phyloP scores from a whole-genome alignment of 2,329 filamentous ascomycete species.

The Fusarium pseudocircinatum region DNA sequence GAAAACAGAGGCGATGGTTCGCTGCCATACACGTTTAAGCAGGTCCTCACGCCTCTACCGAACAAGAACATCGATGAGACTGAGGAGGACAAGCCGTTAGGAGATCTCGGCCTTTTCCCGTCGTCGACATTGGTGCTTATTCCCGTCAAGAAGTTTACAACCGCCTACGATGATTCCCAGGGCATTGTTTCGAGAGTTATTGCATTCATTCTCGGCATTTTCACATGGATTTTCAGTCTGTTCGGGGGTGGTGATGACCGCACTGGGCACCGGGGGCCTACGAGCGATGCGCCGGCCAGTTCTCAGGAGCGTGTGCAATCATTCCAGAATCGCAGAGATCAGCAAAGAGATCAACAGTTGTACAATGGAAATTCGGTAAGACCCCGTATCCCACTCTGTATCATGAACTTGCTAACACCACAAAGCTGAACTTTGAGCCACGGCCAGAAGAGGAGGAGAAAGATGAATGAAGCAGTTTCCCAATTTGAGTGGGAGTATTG shows the following conservation, averaged over 20 bases:
- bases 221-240: slow-evolving; percentile 50
- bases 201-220: slow-evolving; percentile 45
- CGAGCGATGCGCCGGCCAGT: slow-evolving; percentile 10
- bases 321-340: slow-evolving; percentile 60
- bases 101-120: slow-evolving; percentile 77
- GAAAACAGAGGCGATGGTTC: slow-evolving; percentile 64
- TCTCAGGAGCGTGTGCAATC: slow-evolving; percentile 42
- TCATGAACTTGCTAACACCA: slow-evolving; percentile 41
- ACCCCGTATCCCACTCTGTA: slow-evolving; percentile 12
- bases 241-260: slow-evolving; percentile 40
- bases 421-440: slow-evolving; percentile 75
- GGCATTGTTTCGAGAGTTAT: slow-evolving; percentile 45
- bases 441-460: slow-evolving; percentile 67
- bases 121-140: slow-evolving; percentile 86
- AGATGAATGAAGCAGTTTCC: slow-evolving; percentile 28
- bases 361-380: slow-evolving; percentile 93
- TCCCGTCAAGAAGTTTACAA: slow-evolving; percentile 64
- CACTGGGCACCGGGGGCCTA: background rate
- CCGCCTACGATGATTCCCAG: slow-evolving; percentile 53
- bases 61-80: slow-evolving; percentile 77
- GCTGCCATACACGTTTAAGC: slow-evolving; percentile 82
- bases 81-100: slow-evolving; percentile 76
- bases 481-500: slow-evolving; percentile 41
- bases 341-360: slow-evolving; percentile 72
- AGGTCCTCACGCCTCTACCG: slow-evolving; percentile 81